Evolutionary conservation across 352 stramenopile genomes (phyloP).

Genomic region (Phytophthora citrophthora): DNA sequence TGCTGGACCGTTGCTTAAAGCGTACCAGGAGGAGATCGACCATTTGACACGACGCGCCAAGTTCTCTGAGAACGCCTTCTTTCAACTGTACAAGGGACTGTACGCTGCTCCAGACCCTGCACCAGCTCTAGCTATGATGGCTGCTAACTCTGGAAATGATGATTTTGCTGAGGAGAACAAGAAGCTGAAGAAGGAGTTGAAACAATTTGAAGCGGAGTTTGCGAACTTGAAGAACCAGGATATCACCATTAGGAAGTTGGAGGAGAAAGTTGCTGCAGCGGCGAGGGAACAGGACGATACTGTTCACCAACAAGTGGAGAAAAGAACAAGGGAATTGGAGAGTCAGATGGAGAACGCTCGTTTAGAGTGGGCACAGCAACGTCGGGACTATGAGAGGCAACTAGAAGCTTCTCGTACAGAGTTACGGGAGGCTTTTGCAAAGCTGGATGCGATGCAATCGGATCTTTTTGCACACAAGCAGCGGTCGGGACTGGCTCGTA

Average conservation of each 20-base stretch:
- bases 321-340: constrained; percentile 71
- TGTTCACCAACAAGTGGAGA: constrained; percentile 65
- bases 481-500: constrained; percentile 63
- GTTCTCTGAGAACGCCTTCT: constrained; percentile 90
- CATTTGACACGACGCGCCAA: constrained; percentile 92
- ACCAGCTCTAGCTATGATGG: constrained; percentile 62
- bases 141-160: constrained; percentile 39
- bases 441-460: constrained; percentile 91
- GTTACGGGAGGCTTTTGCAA: constrained; percentile 67
- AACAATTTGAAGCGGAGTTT: constrained; percentile 95
- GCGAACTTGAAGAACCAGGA: constrained; percentile 96
- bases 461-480: constrained; percentile 92
- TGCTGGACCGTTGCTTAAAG: constrained; percentile 73
- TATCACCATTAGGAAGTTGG: constrained; percentile 96
- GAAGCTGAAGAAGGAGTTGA: constrained; percentile 89
- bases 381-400: constrained; percentile 75
- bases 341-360: constrained; percentile 68
- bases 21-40: constrained; percentile 94
- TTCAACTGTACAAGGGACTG: constrained; percentile 87
- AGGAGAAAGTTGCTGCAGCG: constrained; percentile 88
- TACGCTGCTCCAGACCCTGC: constrained; percentile 89
- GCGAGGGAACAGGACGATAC: constrained; percentile 72
- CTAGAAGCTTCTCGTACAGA: constrained; percentile 64
- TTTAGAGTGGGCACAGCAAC: constrained; percentile 84
- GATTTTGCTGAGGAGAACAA: constrained; percentile 93